Evolutionary conservation across 169 alveolate species (phyloP).

Genomic region (Plasmodium coatneyi): DNA sequence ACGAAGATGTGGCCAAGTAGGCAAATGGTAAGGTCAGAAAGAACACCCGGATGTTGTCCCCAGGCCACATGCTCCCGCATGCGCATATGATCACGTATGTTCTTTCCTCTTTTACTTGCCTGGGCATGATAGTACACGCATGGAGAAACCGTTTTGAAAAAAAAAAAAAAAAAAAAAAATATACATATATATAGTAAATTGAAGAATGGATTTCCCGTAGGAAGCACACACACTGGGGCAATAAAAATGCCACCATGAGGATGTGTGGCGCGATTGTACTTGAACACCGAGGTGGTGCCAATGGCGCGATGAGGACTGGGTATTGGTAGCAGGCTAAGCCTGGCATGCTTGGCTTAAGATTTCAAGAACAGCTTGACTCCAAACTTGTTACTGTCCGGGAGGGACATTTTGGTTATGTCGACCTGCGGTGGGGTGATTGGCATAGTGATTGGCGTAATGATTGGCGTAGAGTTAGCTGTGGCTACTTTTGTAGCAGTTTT

Average conservation of each 20-base stretch:
- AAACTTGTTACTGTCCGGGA: constrained; percentile 56
- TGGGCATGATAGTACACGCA: not conserved
- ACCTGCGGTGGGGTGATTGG: not conserved
- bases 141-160: not conserved
- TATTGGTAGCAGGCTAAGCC: not conserved
- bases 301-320: not conserved
- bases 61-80: not conserved
- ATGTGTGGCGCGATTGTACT: not conserved
- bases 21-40: not conserved
- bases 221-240: not conserved
- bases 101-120: not conserved
- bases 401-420: constrained; percentile 47
- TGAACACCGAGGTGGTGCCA: not conserved
- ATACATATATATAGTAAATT: not conserved
- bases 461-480: not conserved
- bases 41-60: not conserved
- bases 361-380: constrained; percentile 44
- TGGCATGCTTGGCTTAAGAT: not conserved
- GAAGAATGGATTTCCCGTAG: not conserved
- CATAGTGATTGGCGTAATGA: too few relatives aligned
- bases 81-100: not conserved
- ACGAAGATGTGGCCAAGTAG: not conserved
- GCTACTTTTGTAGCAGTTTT: not conserved
- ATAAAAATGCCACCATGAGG: not conserved
- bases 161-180: not conserved